Evolutionary conservation across 495 filamentous ascomycete genomes (phyloP), one percentile per base, ranked within the genome.

Genomic region (Sordaria brevicollis): DNA sequence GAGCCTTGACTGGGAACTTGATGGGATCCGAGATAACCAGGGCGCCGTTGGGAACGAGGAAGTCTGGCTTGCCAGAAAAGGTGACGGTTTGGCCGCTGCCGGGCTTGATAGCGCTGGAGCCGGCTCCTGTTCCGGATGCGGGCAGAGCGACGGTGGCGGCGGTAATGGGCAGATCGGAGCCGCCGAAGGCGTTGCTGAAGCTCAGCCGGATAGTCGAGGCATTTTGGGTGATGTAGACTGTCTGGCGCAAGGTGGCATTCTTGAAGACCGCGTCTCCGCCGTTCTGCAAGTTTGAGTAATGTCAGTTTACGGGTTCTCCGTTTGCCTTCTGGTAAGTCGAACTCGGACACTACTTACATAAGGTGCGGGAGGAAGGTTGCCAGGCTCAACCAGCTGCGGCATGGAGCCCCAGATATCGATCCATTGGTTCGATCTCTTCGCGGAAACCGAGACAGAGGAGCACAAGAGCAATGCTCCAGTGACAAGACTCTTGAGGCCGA

Each of bases 241-340:
- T 91, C 76, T 89, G 87, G 11, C 89, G 86, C 71, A 90, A 77
- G 1, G 89, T 89, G 3, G 86, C 79, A 70, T 89, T 85, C 29
- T 73, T 38, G 70, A 80, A 79, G 21, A 77, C 75, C 8, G 70
- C 65, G 49, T 71, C 57, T 15, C 70, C 70, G 35, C 71, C 68
- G 69, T 75, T 79, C 79, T 80, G 57, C 21, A 13, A 43, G 57
- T 21, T 65, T 54, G 31, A 33, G 65, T 34, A 11, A 5, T 34
- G 66, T 57, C 11, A 57, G 49, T 29, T 2, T 57, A 57, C 21
- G 5, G 49, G 11, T 13, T 57, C 21, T 57, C 33, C 7, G 66
- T 35, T 41, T 25, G 5, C 33, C 6, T 38, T 9, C 3, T 67
- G 66, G 35, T 3, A 65, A 19, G 67, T 66, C 39, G 19, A 57